Conservation (phyloP, 352 stramenopile species). For the Phytophthora cactorum region DNA sequence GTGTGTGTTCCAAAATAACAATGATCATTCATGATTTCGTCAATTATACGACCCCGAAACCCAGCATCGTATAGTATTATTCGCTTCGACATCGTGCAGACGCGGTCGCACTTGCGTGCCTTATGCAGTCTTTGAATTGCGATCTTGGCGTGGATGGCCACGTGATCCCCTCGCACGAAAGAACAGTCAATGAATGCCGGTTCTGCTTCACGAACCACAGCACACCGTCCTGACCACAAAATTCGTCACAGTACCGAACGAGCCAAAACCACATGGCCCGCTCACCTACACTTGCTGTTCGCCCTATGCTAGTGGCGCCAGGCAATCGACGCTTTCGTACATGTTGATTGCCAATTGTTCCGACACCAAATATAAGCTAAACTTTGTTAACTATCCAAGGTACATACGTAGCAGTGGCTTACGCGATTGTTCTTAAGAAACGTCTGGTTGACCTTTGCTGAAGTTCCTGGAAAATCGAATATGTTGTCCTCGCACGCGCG, state of each 20-base stretch:
- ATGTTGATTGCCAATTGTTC: background rate
- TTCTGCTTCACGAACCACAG: background rate
- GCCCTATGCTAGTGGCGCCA: background rate
- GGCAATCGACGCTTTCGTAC: background rate
- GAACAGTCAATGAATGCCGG: background rate
- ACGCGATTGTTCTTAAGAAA: too few relatives aligned
- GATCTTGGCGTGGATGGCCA: background rate
- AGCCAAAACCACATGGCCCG: background rate
- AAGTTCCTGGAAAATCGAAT: too few relatives aligned
- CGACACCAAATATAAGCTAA: too few relatives aligned
- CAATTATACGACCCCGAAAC: too few relatives aligned
- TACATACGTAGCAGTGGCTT: too few relatives aligned
- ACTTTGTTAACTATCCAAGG: too few relatives aligned
- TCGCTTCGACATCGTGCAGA: too few relatives aligned
- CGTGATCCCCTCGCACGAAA: background rate
- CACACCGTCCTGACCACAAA: background rate
- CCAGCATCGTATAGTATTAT: too few relatives aligned
- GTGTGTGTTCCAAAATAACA: too few relatives aligned
- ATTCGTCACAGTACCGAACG: background rate
- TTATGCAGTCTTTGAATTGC: background rate
- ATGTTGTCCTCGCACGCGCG: too few relatives aligned
- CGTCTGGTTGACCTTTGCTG: too few relatives aligned
- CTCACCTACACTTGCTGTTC: background rate
- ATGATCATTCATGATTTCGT: too few relatives aligned
- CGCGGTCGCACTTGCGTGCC: background rate